Conservation (phyloP, 2,329 filamentous ascomycete species). For the Venturia asperata region DNA sequence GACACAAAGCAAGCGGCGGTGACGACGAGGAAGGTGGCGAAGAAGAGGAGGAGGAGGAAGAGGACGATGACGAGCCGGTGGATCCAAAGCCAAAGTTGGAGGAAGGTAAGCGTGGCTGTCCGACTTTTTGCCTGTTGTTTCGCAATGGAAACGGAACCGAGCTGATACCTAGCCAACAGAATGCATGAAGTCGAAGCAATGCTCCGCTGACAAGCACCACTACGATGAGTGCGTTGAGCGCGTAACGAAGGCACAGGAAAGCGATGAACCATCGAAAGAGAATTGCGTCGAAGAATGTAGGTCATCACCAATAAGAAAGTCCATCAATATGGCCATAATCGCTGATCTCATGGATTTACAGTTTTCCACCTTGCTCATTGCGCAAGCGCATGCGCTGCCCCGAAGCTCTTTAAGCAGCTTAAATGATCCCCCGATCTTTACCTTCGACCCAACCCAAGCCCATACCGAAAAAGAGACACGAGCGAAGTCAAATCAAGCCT, state of each 20-base stretch:
- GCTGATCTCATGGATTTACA: conserved; percentile 33
- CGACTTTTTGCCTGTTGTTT: conserved; percentile 5
- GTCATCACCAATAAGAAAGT: conserved; percentile 34
- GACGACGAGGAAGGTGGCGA: conserved; percentile 52
- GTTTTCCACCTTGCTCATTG: conserved; percentile 99
- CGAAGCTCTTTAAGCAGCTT: conserved; percentile 88
- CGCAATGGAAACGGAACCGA: conserved; percentile 11
- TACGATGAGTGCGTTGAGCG: conserved; percentile 97
- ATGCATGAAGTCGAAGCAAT: conserved; percentile 80
- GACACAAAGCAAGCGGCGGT: conserved; percentile 54
- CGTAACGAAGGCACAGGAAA: conserved; percentile 60
- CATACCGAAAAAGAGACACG: background rate
- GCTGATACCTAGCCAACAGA: conserved; percentile 49
- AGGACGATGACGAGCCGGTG: conserved; percentile 72
- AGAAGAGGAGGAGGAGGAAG: conserved; percentile 69
- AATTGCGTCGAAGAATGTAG: conserved; percentile 99
- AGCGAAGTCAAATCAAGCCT: background rate
- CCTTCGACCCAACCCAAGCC: background rate
- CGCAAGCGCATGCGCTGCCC: conserved; percentile 83
- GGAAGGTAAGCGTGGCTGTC: conserved; percentile 62
- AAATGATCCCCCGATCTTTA: conserved; percentile 55
- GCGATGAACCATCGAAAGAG: conserved; percentile 71
- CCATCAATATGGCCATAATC: conserved; percentile 20
- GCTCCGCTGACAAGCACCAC: conserved; percentile 89
- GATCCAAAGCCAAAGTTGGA: conserved; percentile 85